These are phyloP conservation scores for Phytophthora megakarya DNA, from an alignment of 352 stramenopile genomes.

Conservation along the genomic window DNA sequence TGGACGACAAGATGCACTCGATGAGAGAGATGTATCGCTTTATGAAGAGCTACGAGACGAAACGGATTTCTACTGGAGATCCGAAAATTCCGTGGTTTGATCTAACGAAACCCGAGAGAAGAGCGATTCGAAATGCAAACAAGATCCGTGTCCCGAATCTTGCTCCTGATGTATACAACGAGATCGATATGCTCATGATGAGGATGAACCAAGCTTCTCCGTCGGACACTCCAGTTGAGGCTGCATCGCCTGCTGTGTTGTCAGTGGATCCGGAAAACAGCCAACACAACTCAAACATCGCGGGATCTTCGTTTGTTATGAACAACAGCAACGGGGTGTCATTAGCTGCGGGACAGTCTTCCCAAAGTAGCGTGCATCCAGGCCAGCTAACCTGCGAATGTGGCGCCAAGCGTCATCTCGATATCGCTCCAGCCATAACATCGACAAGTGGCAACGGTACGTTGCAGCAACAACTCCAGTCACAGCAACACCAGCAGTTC, in stretches of 20 bases:
- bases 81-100: conserved; percentile 57
- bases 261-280: conserved; percentile 23
- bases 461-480: conserved; percentile 1
- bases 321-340: conserved; percentile 3
- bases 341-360: neutral
- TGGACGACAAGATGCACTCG: conserved; percentile 80
- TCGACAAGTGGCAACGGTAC: conserved; percentile 2
- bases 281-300: conserved; percentile 16
- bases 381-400: conserved; percentile 30
- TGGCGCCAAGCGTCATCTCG: conserved; percentile 27
- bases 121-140: conserved; percentile 45
- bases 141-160: conserved; percentile 53
- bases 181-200: conserved; percentile 50
- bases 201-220: conserved; percentile 37
- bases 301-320: conserved; percentile 6
- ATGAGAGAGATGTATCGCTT: conserved; percentile 81
- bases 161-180: conserved; percentile 43
- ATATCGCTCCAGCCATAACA: conserved; percentile 7
- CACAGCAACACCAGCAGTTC: neutral
- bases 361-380: conserved; percentile 2
- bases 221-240: conserved; percentile 16
- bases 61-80: conserved; percentile 21
- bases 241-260: conserved; percentile 1
- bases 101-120: conserved; percentile 52
- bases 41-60: conserved; percentile 54